Percentiles rank a stretch among this genome's conserved stretches.
Evolutionary conservation across 2,329 filamentous ascomycete species (phyloP).

Genomic region (Fusarium neocosmosporiellum): DNA sequence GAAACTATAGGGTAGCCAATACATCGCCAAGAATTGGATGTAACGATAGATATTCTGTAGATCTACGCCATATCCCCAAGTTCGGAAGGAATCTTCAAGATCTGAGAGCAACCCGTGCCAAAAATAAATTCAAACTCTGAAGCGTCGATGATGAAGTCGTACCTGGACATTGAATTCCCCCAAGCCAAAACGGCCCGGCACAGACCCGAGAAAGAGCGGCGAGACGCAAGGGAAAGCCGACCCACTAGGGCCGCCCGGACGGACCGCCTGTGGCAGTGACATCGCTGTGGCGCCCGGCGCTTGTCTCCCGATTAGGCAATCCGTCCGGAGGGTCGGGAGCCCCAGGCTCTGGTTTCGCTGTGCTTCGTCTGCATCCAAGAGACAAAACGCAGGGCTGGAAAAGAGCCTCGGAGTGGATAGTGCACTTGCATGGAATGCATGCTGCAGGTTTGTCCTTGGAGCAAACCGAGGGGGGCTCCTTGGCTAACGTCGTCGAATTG

Average conservation of each 20-base stretch:
- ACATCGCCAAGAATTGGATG: neutral
- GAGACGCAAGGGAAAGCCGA: neutral
- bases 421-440: neutral
- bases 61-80: neutral
- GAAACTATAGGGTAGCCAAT: conserved; percentile 17
- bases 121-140: conserved; percentile 25
- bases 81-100: neutral
- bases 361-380: neutral
- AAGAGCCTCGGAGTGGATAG: conserved; percentile 3
- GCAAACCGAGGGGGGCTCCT: neutral
- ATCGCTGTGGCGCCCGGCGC: conserved; percentile 9
- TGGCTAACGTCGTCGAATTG: neutral
- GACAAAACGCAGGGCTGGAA: neutral
- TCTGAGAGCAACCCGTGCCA: conserved; percentile 8
- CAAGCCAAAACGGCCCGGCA: conserved; percentile 21
- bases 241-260: conserved; percentile 30
- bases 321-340: conserved; percentile 7
- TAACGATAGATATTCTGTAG: neutral
- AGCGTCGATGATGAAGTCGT: conserved; percentile 7
- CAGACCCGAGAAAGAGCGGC: conserved; percentile 29
- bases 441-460: neutral
- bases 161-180: conserved; percentile 6
- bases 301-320: conserved; percentile 21
- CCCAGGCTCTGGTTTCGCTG: neutral
- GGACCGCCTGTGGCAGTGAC: conserved; percentile 30